Conservation (phyloP, 2,329 filamentous ascomycete species). For the Penicillium occitanis region DNA sequence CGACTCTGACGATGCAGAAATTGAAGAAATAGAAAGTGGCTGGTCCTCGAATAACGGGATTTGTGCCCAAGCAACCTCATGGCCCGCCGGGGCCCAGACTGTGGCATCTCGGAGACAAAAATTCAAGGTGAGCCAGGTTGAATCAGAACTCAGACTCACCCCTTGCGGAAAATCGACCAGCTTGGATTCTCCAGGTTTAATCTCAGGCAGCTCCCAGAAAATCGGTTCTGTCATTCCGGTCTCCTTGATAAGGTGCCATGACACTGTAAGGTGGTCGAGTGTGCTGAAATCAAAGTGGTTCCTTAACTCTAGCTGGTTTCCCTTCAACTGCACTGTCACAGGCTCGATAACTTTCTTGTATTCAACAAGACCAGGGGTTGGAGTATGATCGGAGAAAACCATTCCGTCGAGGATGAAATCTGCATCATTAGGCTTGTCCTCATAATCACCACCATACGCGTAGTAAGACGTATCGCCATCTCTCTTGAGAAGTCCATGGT, state of each 20-base stretch:
- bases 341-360: constrained; percentile 60
- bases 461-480: constrained; percentile 46
- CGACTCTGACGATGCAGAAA: background rate
- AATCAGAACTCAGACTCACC: constrained; percentile 30
- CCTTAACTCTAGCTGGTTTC: constrained; percentile 24
- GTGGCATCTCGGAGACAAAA: constrained; percentile 47
- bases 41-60: constrained; percentile 13
- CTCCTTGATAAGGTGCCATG: constrained; percentile 27
- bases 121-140: constrained; percentile 50
- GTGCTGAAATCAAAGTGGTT: constrained; percentile 53
- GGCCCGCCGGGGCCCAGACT: constrained; percentile 54
- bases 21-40: background rate
- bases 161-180: background rate
- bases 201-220: constrained; percentile 31
- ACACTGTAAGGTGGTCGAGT: constrained; percentile 43
- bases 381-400: constrained; percentile 49
- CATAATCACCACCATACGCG: constrained; percentile 62
- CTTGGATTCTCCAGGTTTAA: constrained; percentile 14
- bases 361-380: constrained; percentile 57
- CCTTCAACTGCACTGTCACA: constrained; percentile 32
- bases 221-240: constrained; percentile 31
- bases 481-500: constrained; percentile 52
- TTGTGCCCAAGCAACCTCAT: constrained; percentile 59
- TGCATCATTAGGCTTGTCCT: constrained; percentile 58
- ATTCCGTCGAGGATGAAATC: constrained; percentile 65